phyloP scores from a whole-genome alignment of 2,329 filamentous ascomycete genomes.

The Onygena corvina region DNA sequence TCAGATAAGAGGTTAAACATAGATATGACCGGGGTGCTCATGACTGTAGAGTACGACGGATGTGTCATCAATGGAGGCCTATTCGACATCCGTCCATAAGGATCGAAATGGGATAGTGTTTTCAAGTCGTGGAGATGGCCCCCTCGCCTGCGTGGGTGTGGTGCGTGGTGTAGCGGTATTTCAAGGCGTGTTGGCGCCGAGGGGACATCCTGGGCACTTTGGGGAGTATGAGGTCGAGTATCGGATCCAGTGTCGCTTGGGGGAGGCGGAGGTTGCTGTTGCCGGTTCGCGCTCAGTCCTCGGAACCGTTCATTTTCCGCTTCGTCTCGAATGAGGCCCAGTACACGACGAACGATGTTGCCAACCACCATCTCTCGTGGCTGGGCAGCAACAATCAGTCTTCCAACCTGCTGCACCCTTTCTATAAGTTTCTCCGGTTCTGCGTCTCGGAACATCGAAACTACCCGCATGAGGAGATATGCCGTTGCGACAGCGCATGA shows the following conservation, averaged over 20 bases:
- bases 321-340: slow-evolving; percentile 85
- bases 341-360: slow-evolving; percentile 81
- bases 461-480: slow-evolving; percentile 73
- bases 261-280: not conserved
- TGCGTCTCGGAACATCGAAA: slow-evolving; percentile 66
- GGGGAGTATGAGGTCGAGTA: slow-evolving; percentile 34
- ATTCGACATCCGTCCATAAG: slow-evolving; percentile 23
- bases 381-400: slow-evolving; percentile 66
- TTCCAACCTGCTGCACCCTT: slow-evolving; percentile 66
- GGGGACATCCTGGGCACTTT: not conserved
- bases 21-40: slow-evolving; percentile 49
- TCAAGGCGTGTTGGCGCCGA: not conserved
- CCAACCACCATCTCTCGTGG: slow-evolving; percentile 85
- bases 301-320: slow-evolving; percentile 66
- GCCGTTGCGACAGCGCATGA: slow-evolving; percentile 85
- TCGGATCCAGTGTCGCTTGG: slow-evolving; percentile 49
- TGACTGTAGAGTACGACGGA: slow-evolving; percentile 22
- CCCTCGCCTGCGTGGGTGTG: not conserved
- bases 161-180: not conserved
- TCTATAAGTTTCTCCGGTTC: slow-evolving; percentile 68
- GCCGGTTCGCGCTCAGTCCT: slow-evolving; percentile 37
- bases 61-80: slow-evolving; percentile 40
- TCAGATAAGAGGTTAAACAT: slow-evolving; percentile 82
- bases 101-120: slow-evolving; percentile 8
- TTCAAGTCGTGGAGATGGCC: not conserved